Percentiles rank a stretch among this genome's conserved stretches.
Evolutionary conservation across 1,284 basidiomycete genomes (phyloP).

Genomic region (Salmacisia buchloeana): DNA sequence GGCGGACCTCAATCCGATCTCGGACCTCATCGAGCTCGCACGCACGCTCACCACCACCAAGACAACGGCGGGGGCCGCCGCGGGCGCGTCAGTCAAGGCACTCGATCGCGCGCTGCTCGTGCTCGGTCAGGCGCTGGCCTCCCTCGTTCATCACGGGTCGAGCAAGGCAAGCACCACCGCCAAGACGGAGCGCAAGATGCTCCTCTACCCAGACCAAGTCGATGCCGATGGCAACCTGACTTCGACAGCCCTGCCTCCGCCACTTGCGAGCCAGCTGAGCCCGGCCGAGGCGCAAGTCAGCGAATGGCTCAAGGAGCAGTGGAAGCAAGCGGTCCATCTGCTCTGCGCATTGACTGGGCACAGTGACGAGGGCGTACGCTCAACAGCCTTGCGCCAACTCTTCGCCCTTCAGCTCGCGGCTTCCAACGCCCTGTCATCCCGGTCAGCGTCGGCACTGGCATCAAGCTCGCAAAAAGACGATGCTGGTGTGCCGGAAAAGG

Average conservation of each 20-base stretch:
- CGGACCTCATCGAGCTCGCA: conserved; percentile 30
- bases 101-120: conserved; percentile 23
- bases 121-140: conserved; percentile 22
- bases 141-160: neutral
- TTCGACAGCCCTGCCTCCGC: neutral
- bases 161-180: neutral
- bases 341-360: conserved; percentile 30
- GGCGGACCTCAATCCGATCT: conserved; percentile 40
- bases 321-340: conserved; percentile 35
- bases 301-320: conserved; percentile 39
- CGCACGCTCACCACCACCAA: conserved; percentile 15
- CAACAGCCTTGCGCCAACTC: conserved; percentile 22
- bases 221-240: conserved; percentile 5
- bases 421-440: conserved; percentile 17
- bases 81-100: conserved; percentile 13
- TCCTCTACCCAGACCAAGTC: conserved; percentile 4
- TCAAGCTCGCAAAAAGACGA: conserved; percentile 2
- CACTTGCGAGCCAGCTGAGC: conserved; percentile 1
- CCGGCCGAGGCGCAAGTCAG: conserved; percentile 27
- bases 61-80: neutral
- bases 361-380: conserved; percentile 20
- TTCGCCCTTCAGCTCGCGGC: conserved; percentile 25
- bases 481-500: conserved; percentile 8
- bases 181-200: too few species aligned
- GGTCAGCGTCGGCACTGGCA: neutral